Evolutionary conservation across 495 filamentous ascomycete genomes (phyloP).

Genomic region (Letharia lupina): DNA sequence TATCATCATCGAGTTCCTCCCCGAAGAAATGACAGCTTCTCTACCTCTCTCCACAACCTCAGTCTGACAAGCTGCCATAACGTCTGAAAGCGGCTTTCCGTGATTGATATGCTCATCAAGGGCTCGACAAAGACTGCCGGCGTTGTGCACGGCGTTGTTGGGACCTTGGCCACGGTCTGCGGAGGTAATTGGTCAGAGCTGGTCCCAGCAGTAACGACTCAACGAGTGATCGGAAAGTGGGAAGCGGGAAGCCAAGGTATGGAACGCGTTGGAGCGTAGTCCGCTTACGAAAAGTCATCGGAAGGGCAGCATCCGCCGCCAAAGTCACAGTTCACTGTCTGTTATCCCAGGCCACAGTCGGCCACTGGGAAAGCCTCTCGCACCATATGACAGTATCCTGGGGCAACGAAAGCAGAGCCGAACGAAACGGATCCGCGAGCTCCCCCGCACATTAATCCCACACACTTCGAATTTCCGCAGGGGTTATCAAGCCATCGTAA

Average conservation of each 20-base stretch:
- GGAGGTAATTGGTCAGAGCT: background rate
- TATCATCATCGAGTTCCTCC: conserved; percentile 37
- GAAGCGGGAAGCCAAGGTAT: background rate
- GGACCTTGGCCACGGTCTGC: conserved; percentile 47
- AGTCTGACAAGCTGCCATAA: conserved; percentile 37
- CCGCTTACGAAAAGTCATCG: conserved; percentile 36
- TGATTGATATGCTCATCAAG: conserved; percentile 26
- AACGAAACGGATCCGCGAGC: conserved; percentile 35
- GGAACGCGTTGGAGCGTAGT: too few species aligned
- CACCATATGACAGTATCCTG: conserved; percentile 35
- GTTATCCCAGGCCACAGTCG: conserved; percentile 35
- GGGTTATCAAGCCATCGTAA: background rate
- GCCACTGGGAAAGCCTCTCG: conserved; percentile 34
- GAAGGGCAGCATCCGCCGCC: conserved; percentile 45
- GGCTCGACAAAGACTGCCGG: conserved; percentile 33
- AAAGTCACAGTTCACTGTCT: conserved; percentile 36
- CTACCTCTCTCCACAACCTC: conserved; percentile 43
- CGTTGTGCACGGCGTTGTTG: conserved; percentile 42
- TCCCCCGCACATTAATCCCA: conserved; percentile 1
- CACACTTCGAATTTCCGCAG: background rate
- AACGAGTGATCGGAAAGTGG: background rate
- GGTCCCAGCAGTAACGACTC: background rate
- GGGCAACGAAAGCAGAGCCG: conserved; percentile 33
- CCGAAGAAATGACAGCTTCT: conserved; percentile 37
- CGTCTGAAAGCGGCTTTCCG: conserved; percentile 17